A percentile compares a stretch with the other conserved stretches of the same genome.
phyloP scores from a whole-genome alignment of 139 green algal species.

The Chlamydomonas incerta region DNA sequence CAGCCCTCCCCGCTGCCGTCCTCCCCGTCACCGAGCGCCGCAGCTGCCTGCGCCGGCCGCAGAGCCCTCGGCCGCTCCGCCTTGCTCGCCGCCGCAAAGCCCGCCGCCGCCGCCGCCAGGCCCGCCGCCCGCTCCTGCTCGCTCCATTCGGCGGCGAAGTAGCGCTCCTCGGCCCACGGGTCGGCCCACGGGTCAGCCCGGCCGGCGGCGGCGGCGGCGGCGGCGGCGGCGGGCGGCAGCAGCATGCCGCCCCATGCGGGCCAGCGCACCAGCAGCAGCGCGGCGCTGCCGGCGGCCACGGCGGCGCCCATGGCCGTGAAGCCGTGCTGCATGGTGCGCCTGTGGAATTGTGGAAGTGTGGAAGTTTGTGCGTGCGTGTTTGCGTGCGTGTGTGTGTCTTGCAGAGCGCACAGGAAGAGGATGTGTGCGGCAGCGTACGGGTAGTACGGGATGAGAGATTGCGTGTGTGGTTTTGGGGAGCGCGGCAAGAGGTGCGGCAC shows the following conservation, averaged over 20 bases:
- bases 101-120: neutral
- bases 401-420: no score
- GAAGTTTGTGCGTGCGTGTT: no score
- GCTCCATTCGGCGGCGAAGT: constrained; percentile 1
- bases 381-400: no score
- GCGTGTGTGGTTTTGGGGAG: no score
- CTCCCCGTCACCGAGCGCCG: no score
- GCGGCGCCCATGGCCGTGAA: neutral
- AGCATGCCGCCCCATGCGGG: constrained; percentile 21
- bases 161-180: neutral
- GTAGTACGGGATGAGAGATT: no score
- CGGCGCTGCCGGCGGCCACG: neutral
- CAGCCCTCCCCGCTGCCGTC: no score
- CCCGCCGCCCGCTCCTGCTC: neutral
- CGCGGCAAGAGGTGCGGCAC: no score
- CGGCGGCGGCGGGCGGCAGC: neutral
- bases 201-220: no score
- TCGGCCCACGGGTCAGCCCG: no score
- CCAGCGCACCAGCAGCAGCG: neutral
- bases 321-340: neutral
- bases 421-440: no score
- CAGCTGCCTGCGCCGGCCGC: no score
- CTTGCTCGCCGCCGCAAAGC: neutral
- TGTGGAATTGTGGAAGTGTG: neutral
- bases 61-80: neutral